A percentile compares a stretch with the other conserved stretches of the same genome.
phyloP scores from a whole-genome alignment of 495 filamentous ascomycete species.

The Hyaloscypha finlandica region DNA sequence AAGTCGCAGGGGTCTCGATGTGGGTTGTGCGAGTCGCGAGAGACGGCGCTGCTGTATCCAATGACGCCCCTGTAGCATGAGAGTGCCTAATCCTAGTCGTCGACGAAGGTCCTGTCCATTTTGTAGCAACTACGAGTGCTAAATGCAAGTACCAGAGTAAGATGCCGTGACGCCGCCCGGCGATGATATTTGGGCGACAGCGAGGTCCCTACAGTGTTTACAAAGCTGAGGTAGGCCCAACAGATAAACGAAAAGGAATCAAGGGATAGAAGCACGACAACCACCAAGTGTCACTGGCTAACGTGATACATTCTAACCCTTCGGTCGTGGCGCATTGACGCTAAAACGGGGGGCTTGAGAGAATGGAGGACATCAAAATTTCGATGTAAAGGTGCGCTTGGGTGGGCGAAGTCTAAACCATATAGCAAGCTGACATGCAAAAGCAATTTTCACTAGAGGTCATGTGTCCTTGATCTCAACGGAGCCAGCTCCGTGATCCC shows the following conservation, averaged over 20 bases:
- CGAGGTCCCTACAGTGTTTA: not conserved
- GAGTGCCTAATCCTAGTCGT: not conserved
- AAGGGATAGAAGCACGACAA: not conserved
- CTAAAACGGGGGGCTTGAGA: not conserved
- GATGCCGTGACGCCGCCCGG: not conserved
- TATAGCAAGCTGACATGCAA: too few relatives aligned
- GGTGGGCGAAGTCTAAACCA: too few relatives aligned
- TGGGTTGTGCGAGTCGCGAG: not conserved
- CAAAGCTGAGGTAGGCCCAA: not conserved
- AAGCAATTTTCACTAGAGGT: too few relatives aligned
- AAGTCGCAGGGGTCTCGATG: not conserved
- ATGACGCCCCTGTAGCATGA: not conserved
- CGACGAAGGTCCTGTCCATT: constrained; percentile 6
- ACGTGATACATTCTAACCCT: not conserved
- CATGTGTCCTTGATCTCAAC: too few relatives aligned
- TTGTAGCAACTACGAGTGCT: not conserved
- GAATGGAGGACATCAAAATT: too few relatives aligned
- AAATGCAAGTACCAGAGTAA: not conserved
- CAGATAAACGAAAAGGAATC: not conserved
- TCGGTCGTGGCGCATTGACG: not conserved
- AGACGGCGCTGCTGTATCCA: not conserved
- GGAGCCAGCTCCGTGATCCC: not conserved
- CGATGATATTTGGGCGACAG: constrained; percentile 9
- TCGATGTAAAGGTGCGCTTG: too few relatives aligned
- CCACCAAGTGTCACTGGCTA: not conserved